phyloP scores from a whole-genome alignment of 208 protist genomes.

The Naegleria lovaniensis region DNA sequence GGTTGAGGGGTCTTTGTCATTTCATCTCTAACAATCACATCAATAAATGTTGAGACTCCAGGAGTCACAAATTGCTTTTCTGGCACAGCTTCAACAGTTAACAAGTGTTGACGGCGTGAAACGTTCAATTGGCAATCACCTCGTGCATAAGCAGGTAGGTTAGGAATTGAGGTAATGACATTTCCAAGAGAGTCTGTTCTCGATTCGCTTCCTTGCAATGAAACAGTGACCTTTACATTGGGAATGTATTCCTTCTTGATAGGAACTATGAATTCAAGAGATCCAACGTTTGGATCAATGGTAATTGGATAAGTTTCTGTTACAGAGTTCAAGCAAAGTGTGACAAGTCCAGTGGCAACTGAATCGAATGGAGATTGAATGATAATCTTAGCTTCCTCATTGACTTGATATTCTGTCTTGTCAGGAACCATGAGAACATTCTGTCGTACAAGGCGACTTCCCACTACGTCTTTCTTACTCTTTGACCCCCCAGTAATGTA shows the following conservation, averaged over 20 bases:
- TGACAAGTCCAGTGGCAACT: not conserved
- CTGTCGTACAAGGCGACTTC: not conserved
- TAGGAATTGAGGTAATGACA: not conserved
- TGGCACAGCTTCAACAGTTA: not conserved
- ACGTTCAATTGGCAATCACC: not conserved
- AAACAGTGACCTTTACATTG: not conserved
- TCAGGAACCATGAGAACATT: not conserved
- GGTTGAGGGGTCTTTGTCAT: not conserved
- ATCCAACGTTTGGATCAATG: not conserved
- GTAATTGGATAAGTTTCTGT: not conserved
- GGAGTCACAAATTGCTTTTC: not conserved
- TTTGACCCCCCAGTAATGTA: not conserved
- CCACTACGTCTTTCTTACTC: not conserved
- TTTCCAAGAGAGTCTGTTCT: not conserved
- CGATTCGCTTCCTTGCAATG: not conserved
- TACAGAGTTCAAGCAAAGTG: not conserved
- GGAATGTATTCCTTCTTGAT: not conserved
- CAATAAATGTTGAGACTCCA: not conserved
- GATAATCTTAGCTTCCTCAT: not conserved
- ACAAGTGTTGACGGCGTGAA: not conserved
- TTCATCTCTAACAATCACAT: not conserved
- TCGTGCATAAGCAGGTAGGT: not conserved
- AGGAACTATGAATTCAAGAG: not conserved
- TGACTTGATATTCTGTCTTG: not conserved
- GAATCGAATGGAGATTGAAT: not conserved